phyloP scores from a whole-genome alignment of 768 basidiomycete genomes.

The Paxillus involutus region DNA sequence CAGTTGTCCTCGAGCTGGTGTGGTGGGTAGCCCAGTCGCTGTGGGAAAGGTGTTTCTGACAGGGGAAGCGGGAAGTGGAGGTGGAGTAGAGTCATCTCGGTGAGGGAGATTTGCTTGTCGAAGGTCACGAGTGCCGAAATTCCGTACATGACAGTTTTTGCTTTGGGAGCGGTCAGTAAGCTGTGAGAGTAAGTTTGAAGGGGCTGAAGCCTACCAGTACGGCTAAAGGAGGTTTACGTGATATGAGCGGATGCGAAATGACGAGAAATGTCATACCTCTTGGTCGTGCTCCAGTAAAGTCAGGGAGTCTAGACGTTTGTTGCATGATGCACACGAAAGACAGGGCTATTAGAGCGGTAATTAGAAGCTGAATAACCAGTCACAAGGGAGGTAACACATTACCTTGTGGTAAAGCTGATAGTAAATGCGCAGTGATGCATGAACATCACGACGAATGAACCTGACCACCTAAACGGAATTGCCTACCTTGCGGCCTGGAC shows the following conservation, averaged over 20 bases:
- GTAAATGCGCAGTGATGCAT: background rate
- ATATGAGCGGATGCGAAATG: background rate
- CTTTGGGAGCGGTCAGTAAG: slow-evolving; percentile 36
- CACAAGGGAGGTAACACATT: background rate
- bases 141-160: slow-evolving; percentile 79
- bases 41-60: slow-evolving; percentile 21
- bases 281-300: slow-evolving; percentile 82
- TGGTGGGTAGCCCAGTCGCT: slow-evolving; percentile 4
- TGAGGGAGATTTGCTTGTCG: slow-evolving; percentile 70
- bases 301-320: slow-evolving; percentile 75
- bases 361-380: slow-evolving; percentile 2
- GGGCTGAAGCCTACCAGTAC: slow-evolving; percentile 38
- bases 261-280: slow-evolving; percentile 47
- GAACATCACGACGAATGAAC: slow-evolving; percentile 2
- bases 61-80: slow-evolving; percentile 34
- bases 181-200: background rate
- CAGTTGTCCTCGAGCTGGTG: slow-evolving; percentile 14
- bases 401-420: slow-evolving; percentile 80
- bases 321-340: slow-evolving; percentile 73
- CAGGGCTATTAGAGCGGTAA: slow-evolving; percentile 54
- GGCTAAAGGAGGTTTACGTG: slow-evolving; percentile 28
- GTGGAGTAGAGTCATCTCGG: slow-evolving; percentile 35
- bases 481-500: slow-evolving; percentile 84
- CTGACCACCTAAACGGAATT: slow-evolving; percentile 2
- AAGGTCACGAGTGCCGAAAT: slow-evolving; percentile 75